Evolutionary conservation across 1,139 yeast genomes (phyloP), one percentile per base, ranked within the genome.

Genomic region (Geotrichum europaeum): DNA sequence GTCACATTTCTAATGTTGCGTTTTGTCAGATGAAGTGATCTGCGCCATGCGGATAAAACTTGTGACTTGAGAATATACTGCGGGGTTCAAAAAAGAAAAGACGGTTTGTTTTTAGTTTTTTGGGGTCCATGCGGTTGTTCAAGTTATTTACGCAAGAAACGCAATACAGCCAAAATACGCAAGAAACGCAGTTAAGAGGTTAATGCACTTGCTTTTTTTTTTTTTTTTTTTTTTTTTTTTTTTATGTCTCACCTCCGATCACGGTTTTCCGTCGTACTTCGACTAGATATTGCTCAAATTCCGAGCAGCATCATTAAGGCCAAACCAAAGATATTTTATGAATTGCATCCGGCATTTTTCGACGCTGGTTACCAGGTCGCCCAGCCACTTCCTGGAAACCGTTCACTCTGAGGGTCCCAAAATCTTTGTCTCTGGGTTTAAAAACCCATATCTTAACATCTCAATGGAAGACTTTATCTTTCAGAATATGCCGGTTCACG

Each of bases 381-480:
- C 34, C 3, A n/a, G 49, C 22, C 57, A 57, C 30, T 59, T 59
- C 30, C 55, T 43, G 20, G 25, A 34, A 5, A 51, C 43, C n/a
- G 57, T 56, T n/a, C 43, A 53, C n/a, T 43, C 56, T 18, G n/a
- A 50, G 18, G 59, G 59, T 5, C 54, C 59, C 15, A 56, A 70
- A 28, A 63, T 77, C 0, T 68, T 80, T 15, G 66, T 80, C 1
- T 82, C 91, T 13, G 75, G 73, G 0, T 76, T 83, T 1, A 73
- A 72, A n/a, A 81, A 87, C 68, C 98, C 99, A 2, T 84, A 79
- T 67, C 68, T 83, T 56, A 95, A 95, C 69, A 77, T 95, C 13
- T 92, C 97, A 1, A 70, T 91, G 6, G 99, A 95, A 68, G 89
- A 89, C 66, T 87, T 83, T 69, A 75, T 94, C 1, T 94, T 89